Percentiles rank a stretch among this genome's conserved stretches.
Conservation (phyloP, 139 green algal genomes). For the Micractinium sp. region DNA sequence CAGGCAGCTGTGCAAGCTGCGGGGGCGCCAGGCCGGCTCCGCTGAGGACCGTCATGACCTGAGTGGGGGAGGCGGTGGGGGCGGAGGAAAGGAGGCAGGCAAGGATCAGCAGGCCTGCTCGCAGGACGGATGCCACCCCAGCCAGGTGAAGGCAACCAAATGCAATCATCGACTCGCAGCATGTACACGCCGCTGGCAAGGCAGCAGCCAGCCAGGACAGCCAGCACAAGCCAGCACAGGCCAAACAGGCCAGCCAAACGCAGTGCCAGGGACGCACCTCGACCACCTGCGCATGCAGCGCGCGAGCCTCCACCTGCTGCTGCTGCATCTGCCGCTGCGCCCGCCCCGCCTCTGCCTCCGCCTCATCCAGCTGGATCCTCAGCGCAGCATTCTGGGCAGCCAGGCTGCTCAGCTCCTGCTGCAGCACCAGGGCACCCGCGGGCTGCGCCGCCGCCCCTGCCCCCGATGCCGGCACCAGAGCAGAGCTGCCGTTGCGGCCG, state of each 20-base stretch:
- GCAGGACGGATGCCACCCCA: background rate
- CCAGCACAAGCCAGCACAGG: background rate
- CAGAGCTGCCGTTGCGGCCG: background rate
- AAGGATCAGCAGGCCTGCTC: too few species aligned
- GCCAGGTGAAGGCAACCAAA: background rate
- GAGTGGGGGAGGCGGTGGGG: background rate
- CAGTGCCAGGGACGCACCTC: constrained; percentile 1
- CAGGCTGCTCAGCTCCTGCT: background rate
- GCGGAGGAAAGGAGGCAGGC: too few species aligned
- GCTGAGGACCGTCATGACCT: constrained; percentile 20
- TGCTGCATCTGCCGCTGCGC: constrained; percentile 26
- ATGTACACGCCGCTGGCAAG: background rate
- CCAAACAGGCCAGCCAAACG: background rate
- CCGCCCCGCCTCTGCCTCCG: constrained; percentile 18
- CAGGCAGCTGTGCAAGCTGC: background rate
- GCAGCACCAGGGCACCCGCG: background rate
- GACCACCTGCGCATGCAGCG: constrained; percentile 18
- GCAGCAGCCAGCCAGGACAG: too few species aligned
- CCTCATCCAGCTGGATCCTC: constrained; percentile 20
- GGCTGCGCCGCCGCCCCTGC: background rate
- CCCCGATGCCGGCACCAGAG: background rate
- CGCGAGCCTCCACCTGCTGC: constrained; percentile 27
- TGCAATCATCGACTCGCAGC: background rate
- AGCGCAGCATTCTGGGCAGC: constrained; percentile 25
- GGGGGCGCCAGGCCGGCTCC: constrained; percentile 1